Conservation (phyloP, 2,329 filamentous ascomycete species). For the Eurotiales sp. region DNA sequence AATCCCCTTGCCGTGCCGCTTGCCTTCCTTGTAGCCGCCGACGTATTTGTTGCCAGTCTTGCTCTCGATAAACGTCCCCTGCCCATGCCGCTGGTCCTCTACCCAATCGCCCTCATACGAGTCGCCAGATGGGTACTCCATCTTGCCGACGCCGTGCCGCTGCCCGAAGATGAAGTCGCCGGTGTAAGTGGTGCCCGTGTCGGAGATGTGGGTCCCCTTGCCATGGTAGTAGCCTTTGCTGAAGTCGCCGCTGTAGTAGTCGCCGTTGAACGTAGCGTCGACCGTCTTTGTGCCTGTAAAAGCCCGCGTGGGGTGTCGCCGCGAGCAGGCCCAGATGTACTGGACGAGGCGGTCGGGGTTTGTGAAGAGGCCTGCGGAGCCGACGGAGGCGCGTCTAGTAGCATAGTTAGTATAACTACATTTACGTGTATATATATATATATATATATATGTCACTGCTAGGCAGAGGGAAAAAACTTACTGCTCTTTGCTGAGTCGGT, state of each 20-base stretch:
- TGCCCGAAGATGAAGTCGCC: constrained; percentile 52
- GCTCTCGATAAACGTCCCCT: constrained; percentile 54
- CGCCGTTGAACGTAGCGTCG: constrained; percentile 51
- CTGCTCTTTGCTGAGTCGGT: constrained; percentile 36
- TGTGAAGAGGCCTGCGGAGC: constrained; percentile 32
- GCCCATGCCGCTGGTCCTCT: constrained; percentile 49
- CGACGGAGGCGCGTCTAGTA: constrained; percentile 30
- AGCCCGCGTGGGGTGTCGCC: constrained; percentile 43
- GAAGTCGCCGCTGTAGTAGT: constrained; percentile 55
- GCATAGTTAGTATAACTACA: constrained; percentile 18
- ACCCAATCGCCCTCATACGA: constrained; percentile 46
- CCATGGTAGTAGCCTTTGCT: constrained; percentile 52
- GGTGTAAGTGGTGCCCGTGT: constrained; percentile 53
- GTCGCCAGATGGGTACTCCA: constrained; percentile 55
- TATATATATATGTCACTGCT: not conserved
- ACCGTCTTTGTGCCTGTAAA: constrained; percentile 48
- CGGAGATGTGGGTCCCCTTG: constrained; percentile 50
- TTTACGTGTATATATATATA: too few species aligned
- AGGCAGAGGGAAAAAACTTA: constrained; percentile 24
- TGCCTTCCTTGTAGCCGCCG: constrained; percentile 59
- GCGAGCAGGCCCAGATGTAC: constrained; percentile 44
- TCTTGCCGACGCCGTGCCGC: constrained; percentile 54
- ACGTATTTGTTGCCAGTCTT: constrained; percentile 59
- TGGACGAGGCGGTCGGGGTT: constrained; percentile 37
- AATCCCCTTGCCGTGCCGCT: constrained; percentile 59